Base-by-base conservation (phyloP, 176 grass and related monocot species). In the Carex scoparia region DNA sequence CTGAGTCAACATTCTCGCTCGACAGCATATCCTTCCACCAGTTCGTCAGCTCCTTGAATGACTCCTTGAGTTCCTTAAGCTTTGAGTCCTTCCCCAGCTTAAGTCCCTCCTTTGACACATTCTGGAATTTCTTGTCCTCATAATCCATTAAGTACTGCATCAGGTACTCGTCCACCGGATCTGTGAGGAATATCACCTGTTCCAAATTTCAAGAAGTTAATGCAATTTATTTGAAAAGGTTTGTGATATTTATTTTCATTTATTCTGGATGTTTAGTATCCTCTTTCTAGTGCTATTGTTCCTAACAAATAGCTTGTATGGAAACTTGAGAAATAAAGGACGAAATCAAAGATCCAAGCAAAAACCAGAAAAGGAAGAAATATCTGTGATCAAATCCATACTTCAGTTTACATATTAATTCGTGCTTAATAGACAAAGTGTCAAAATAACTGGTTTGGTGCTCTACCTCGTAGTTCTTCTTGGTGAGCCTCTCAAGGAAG, bases 91-190 rank as follows among this genome's bases (percentile, higher is more conserved):
- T 98, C 11, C 95, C 93, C 0, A 98, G 88, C 58, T 95, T 95
- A 9, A 98, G 87, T 14, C 95, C 95, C 81, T 98, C 95, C 84
- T 98, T 98, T 5, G 95, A 98, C 83, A 98, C 93, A 15, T 98
- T 98, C 89, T 95, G 95, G 89, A 98, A 98, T 66, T 95, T 95
- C 73, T 95, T 94, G 89, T 98, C 93, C 88, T 98, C 95, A 27
- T 93, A 98, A 86, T 98, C 95, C 95, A 98, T 98, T 14, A 98
- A 85, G 93, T 98, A 98, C 77, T 98, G 95, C 95, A 95, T 95
- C 86, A 98, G 65, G 88, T 98, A 98, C 86, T 98, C 95, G 0
- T 98, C 95, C 0, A 95, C 91, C 6, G 95, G 95, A 83, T 98
- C 95, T 1, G 95, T 98, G 89, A 98, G 95, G 88, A 79, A 98